Base-by-base conservation (phyloP, 2,329 filamentous ascomycete species). In the Fusarium secorum region DNA sequence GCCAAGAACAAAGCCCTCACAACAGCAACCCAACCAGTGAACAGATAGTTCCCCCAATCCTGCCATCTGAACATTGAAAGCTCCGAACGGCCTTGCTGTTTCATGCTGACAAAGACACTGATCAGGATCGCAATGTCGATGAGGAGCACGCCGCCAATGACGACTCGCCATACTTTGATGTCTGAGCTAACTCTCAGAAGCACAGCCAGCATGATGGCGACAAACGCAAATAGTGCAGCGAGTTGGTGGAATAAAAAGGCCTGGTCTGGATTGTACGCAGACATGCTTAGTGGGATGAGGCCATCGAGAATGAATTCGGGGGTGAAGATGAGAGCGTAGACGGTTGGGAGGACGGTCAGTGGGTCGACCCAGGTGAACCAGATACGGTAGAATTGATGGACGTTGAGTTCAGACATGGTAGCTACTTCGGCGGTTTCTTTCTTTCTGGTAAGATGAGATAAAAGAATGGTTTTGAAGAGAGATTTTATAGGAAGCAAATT, bases 281-380 rank as follows among this genome's bases (percentile, higher is more conserved):
- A 69, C 35, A 70, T 58, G 14, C 39, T 36, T 4, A 62, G 38
- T 5, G 74, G 72, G 1, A 74, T 69, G 36, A 75, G 48, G 38
- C 62, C 52, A 7, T 75, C 60, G 11, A 75, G 48, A 44, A 76
- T 68, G 45, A 73, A 42, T 13, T 72, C 60, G 1, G 64, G 73
- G 0, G 35, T 58, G 52, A 68, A 68, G 48, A 77, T 44, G 38
- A 73, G 45, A 0, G 53, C 58, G 36, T 62, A 66, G 49, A 71
- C 57, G 11, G 72, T 74, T 20, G 58, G 71, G 20, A 60, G 11
- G 3, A 75, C 22, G 17, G 52, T 38, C 15, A 71, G 3, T 22
- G 72, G 72, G 18, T 76, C 70, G 3, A 76, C n/a, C 35, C 52
- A 75, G 1, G 62, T 74, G 56, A 75, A 76, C 73, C 73, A 76